Evolutionary conservation across 805 yeast species (phyloP), one percentile per base, ranked within the genome.

Genomic region (Tetrapisispora fleetii): DNA sequence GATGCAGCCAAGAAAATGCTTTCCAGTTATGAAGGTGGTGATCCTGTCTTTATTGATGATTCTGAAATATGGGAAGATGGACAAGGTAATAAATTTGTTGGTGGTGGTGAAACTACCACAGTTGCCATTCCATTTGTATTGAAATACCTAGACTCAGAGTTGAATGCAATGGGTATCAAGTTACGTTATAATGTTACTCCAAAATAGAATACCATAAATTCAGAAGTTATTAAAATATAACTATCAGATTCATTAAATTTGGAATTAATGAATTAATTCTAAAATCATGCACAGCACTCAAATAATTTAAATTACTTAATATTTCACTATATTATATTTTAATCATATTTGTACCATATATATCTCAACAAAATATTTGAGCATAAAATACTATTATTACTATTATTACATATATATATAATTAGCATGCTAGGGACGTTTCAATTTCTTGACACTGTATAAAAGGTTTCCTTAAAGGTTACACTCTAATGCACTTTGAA

Each of bases 91-190:
- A 81, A 83, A 64, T 91, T 84, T 64, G 81, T 80, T 49, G 99
- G 99, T 47, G 99, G 99, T 62, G 81, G 79, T 51, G 77, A 93
- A 52, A 88, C 96, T n/a, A 84, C 97, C 3, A 85, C 95, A 0
- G 93, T 93, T 55, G 96, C 96, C 41, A 84, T 93, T 65, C 99
- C 99, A 49, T 93, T 90, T 65, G 99, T 93, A 33, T 78, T 93
- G 76, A 85, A 90, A 65, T 93, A 91, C 65, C 75, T 93, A 64
- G 98, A 93, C 62, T 86, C 95, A 33, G 99, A 93, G 68, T 76
- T 93, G 57, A 80, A 95, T 17, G 98, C 99, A 16, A 93, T 93
- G 99, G 98, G 98, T 70, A 89, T 93, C 57, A 82, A 85, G 68
- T 76, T 93, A 83, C 81, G 83, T 54, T 91, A 87, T 71, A 86